A percentile compares a stretch with the other conserved stretches of the same genome.
Evolutionary conservation across 169 alveolate genomes (phyloP).

Genomic region (Babesia sp.): DNA sequence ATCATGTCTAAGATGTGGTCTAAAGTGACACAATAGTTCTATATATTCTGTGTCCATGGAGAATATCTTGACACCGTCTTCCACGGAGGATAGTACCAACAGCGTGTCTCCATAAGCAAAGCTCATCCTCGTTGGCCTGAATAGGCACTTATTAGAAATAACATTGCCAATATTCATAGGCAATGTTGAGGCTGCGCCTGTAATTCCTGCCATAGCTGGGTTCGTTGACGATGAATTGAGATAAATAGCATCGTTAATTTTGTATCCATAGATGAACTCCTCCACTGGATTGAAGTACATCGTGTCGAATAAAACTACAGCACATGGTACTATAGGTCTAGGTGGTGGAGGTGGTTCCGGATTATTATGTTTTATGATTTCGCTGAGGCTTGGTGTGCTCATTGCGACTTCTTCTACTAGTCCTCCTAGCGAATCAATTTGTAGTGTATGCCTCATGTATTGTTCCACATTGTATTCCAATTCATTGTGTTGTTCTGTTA

Average conservation of each 20-base stretch:
- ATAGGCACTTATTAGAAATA: neutral
- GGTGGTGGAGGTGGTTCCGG: conserved; percentile 13
- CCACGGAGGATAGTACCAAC: conserved; percentile 21
- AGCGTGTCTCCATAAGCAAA: conserved; percentile 27
- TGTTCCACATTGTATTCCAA: conserved; percentile 30
- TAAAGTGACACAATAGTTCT: conserved; percentile 41
- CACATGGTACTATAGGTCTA: conserved; percentile 26
- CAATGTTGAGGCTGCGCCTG: neutral
- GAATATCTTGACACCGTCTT: conserved; percentile 30
- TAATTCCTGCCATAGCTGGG: neutral
- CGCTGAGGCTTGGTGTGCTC: conserved; percentile 25
- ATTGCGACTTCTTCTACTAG: conserved; percentile 25
- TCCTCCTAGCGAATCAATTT: conserved; percentile 24
- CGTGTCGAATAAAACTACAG: conserved; percentile 39
- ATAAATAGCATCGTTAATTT: conserved; percentile 2
- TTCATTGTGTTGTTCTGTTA: conserved; percentile 29
- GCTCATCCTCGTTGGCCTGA: conserved; percentile 1
- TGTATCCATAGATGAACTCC: conserved; percentile 54
- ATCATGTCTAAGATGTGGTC: conserved; percentile 22
- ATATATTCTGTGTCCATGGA: conserved; percentile 46
- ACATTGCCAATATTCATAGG: neutral
- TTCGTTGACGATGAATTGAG: neutral
- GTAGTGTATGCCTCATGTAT: conserved; percentile 1
- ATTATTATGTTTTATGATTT: conserved; percentile 22
- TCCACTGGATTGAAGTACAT: conserved; percentile 57